Evolutionary conservation across 768 basidiomycete species (phyloP).

Genomic region (Leccinum olivaceopallidum): DNA sequence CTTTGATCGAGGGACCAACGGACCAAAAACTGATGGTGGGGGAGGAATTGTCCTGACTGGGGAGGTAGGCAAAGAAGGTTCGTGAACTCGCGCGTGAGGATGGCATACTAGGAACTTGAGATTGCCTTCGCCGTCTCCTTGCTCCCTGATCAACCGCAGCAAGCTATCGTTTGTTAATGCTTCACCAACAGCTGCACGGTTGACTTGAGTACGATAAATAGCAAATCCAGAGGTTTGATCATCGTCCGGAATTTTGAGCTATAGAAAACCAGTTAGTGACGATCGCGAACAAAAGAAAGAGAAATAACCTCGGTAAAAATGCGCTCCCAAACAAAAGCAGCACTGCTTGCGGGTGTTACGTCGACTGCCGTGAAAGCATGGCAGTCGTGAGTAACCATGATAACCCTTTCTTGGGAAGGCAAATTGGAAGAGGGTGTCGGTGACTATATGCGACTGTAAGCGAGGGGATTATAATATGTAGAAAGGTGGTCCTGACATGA

Average conservation of each 20-base stretch:
- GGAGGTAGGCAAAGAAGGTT: slow-evolving; percentile 40
- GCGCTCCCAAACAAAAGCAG: slow-evolving; percentile 73
- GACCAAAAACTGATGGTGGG: slow-evolving; percentile 46
- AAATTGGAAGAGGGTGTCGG: slow-evolving; percentile 32
- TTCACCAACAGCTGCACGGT: slow-evolving; percentile 70
- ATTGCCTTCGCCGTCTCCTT: slow-evolving; percentile 75
- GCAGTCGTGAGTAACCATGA: slow-evolving; percentile 77
- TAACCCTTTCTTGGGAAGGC: slow-evolving; percentile 36
- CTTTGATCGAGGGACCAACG: slow-evolving; percentile 49
- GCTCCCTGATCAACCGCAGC: slow-evolving; percentile 65
- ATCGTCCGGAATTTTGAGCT: slow-evolving; percentile 84
- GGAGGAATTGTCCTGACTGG: slow-evolving; percentile 51
- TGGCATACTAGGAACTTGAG: slow-evolving; percentile 85
- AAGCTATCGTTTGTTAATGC: slow-evolving; percentile 72
- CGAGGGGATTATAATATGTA: slow-evolving; percentile 4
- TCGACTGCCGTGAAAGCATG: slow-evolving; percentile 74
- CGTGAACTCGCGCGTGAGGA: slow-evolving; percentile 60
- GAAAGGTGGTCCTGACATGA: slow-evolving; percentile 16
- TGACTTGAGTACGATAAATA: slow-evolving; percentile 89
- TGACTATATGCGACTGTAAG: slow-evolving; percentile 25
- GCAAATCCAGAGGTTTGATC: slow-evolving; percentile 68
- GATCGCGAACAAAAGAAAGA: slow-evolving; percentile 1
- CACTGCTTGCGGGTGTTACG: slow-evolving; percentile 62
- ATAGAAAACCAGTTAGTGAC: slow-evolving; percentile 8
- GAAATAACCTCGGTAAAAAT: slow-evolving; percentile 73